Base-by-base conservation (phyloP, 2,329 filamentous ascomycete genomes). In the Fusarium ramigenum region DNA sequence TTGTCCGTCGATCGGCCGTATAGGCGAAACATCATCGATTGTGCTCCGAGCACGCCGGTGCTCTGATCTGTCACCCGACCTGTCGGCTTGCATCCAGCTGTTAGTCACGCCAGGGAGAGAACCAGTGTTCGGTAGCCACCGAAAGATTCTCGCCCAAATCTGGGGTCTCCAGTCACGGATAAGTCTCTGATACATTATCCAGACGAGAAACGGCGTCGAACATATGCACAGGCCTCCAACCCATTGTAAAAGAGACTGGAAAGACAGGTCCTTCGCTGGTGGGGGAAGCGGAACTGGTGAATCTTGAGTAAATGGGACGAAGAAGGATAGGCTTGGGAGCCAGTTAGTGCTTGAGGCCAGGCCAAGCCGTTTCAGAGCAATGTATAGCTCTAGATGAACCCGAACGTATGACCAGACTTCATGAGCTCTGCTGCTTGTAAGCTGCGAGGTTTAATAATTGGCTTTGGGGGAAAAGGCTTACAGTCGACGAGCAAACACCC, bases 281-380 rank as follows among this genome's bases (percentile, higher is more conserved):
- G 85, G 84, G 4, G 87, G 87, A 1, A 85, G 78, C 3, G 82
- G 78, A 34, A 89, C 85, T 2, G 87, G 87, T 0, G 88, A 90
- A 18, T 83, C 79, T 12, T 80, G 75, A 18, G 86, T 85, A 53
- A 89, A 90, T 1, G 89, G 88, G 23, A 90, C 75, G 72, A 90
- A 90, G 77, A 86, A 91, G 9, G 78, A 81, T 42, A 81, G 80
- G 12, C 76, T 78, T 0, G 89, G 88, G 6, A 90, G 78, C 78
- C 79, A 78, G 12, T 79, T 80, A 18, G 73, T 81, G 18, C 80
- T 77, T 0, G 86, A 79, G 47, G 86, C 79, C 19, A 90, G 78
- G 11, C 85, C 85, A 12, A 88, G 79, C 53, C 87, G 83, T 70
- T 90, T 88, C 49, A 90, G 79, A 28, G 85, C 85, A n/a, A 85